Conservation (phyloP, 441 rosid species). For the Gossypium schwendimanii region DNA sequence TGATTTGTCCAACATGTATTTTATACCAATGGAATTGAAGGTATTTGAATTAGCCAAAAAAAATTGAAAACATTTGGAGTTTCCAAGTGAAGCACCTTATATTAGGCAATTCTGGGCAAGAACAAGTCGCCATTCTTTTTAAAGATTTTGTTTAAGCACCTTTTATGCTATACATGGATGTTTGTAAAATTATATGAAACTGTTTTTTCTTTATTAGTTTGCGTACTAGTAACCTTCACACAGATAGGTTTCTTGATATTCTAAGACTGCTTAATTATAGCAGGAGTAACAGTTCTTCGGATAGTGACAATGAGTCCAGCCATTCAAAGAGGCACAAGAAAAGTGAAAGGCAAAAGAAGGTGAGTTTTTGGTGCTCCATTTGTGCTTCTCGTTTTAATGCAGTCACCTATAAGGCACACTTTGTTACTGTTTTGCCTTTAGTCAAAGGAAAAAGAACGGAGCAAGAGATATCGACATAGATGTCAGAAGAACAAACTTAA, state of each 20-base stretch:
- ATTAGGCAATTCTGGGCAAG: background rate
- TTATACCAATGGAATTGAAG: background rate
- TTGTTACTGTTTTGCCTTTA: slow-evolving; percentile 17
- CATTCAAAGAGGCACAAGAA: slow-evolving; percentile 63
- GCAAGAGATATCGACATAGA: slow-evolving; percentile 64
- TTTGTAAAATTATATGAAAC: background rate
- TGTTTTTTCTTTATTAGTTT: background rate
- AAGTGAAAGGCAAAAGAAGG: slow-evolving; percentile 73
- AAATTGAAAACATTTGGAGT: background rate
- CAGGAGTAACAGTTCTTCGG: slow-evolving; percentile 43
- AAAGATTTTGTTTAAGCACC: background rate
- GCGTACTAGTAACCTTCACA: background rate
- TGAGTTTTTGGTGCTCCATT: slow-evolving; percentile 15
- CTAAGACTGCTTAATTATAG: slow-evolving; percentile 6
- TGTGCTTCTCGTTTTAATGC: background rate
- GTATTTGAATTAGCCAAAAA: background rate
- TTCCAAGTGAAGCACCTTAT: background rate
- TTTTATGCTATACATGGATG: background rate
- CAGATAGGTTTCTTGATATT: background rate
- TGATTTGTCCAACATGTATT: background rate
- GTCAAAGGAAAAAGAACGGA: slow-evolving; percentile 69
- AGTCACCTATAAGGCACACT: slow-evolving; percentile 2
- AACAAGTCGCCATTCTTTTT: background rate
- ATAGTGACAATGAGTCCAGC: slow-evolving; percentile 49
- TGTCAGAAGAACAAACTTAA: slow-evolving; percentile 57